Evolutionary conservation across 805 yeast genomes (phyloP).

Genomic region (Zygotorulaspora chibaensis): DNA sequence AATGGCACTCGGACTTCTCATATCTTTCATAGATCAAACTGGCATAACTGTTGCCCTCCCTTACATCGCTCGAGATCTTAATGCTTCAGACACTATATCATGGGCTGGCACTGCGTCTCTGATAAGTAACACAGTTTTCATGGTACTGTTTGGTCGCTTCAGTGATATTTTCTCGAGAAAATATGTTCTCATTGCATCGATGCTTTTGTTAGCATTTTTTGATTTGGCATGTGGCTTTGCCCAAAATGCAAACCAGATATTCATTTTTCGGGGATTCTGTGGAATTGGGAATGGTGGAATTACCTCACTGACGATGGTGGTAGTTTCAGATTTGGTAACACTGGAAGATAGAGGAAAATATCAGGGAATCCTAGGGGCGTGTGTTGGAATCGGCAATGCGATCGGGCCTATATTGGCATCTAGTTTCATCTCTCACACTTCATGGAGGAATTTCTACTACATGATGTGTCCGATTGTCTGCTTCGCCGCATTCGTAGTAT

Average conservation of each 20-base stretch:
- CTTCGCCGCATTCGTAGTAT: neutral
- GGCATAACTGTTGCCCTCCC: neutral
- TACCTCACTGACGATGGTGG: conserved; percentile 47
- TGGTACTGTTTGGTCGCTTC: neutral
- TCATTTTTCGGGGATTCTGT: conserved; percentile 49
- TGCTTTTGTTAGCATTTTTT: conserved; percentile 39
- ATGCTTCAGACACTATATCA: neutral
- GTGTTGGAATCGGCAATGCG: conserved; percentile 49
- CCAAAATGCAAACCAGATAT: conserved; percentile 46
- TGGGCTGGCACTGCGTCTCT: neutral
- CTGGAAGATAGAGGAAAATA: conserved; percentile 51
- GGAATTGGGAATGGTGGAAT: conserved; percentile 57
- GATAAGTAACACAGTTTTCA: neutral
- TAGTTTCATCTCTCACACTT: conserved; percentile 40
- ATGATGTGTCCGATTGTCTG: neutral
- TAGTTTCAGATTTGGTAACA: conserved; percentile 51
- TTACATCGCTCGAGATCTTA: neutral
- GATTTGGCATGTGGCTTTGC: conserved; percentile 52
- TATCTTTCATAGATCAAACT: neutral
- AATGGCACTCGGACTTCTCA: neutral
- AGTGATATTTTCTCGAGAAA: neutral
- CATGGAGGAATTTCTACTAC: conserved; percentile 18
- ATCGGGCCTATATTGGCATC: conserved; percentile 55
- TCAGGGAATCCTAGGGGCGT: conserved; percentile 51
- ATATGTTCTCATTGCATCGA: conserved; percentile 38